Conservation (phyloP, 306 rosid genomes). For the Ormosia semicastrata region DNA sequence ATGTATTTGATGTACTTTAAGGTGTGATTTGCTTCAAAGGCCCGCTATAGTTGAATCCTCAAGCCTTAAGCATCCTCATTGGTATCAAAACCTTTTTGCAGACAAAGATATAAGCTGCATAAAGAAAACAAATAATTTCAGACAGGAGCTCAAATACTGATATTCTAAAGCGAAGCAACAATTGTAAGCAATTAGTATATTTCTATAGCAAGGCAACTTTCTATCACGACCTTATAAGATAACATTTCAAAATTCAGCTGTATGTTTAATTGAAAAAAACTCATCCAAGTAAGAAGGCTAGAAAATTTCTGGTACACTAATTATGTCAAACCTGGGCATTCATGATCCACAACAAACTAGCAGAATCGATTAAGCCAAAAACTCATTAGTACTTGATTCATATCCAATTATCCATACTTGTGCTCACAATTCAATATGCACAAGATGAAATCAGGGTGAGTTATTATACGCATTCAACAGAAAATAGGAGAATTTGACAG, state of each 20-base stretch:
- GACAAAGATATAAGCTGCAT: conserved; percentile 68
- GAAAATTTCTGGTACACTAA: background rate
- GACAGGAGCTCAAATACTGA: background rate
- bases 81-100: conserved; percentile 40
- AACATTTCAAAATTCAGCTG: background rate
- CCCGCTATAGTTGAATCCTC: conserved; percentile 15
- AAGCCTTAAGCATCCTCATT: conserved; percentile 22
- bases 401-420: background rate
- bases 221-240: background rate
- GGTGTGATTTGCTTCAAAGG: conserved; percentile 5
- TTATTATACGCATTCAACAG: background rate
- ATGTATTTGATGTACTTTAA: background rate
- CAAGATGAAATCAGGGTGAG: background rate
- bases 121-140: background rate
- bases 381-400: background rate
- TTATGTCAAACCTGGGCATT: background rate
- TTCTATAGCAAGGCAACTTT: background rate
- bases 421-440: background rate
- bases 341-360: background rate
- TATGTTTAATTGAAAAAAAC: background rate
- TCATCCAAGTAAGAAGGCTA: background rate
- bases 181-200: background rate
- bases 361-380: background rate
- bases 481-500: conserved; percentile 30
- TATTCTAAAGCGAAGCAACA: background rate